Percentiles rank a stretch among this genome's conserved stretches.
Conservation (phyloP, 1,284 basidiomycete genomes). For the Boletus semigastroideus region DNA sequence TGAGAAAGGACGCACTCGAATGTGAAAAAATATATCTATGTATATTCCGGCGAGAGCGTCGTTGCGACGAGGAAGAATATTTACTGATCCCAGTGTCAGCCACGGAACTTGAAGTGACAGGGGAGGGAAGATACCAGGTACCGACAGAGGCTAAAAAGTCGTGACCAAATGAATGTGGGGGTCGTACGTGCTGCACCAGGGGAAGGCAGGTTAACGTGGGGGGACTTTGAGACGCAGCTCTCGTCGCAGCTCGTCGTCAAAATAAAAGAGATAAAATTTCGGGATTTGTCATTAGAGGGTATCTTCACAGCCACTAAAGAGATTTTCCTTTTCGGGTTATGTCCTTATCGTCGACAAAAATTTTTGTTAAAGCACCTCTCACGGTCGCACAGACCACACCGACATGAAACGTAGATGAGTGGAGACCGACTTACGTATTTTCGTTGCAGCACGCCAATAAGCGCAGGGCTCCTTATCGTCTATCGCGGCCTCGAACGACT, state of each 20-base stretch:
- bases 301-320: slow-evolving; percentile 23
- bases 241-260: slow-evolving; percentile 17
- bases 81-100: slow-evolving; percentile 23
- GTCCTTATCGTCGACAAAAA: background rate
- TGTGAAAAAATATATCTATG: slow-evolving; percentile 4
- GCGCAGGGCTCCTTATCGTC: too few species aligned
- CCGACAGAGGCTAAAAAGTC: too few species aligned
- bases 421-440: too few species aligned
- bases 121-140: slow-evolving; percentile 9
- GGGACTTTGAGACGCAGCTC: too few species aligned
- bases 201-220: too few species aligned
- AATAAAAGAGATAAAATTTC: slow-evolving; percentile 21
- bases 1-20: slow-evolving; percentile 12
- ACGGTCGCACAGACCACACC: too few species aligned
- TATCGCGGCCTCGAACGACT: too few species aligned
- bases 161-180: slow-evolving; percentile 20
- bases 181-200: background rate
- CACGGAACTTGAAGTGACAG: background rate
- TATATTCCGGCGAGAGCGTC: slow-evolving; percentile 7
- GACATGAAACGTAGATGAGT: too few species aligned
- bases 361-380: too few species aligned
- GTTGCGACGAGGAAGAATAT: slow-evolving; percentile 11
- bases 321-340: slow-evolving; percentile 19
- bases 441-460: too few species aligned
- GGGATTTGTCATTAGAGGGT: slow-evolving; percentile 25